Base-by-base conservation (phyloP, 1,139 yeast species). In the Geotrichum reessii region DNA sequence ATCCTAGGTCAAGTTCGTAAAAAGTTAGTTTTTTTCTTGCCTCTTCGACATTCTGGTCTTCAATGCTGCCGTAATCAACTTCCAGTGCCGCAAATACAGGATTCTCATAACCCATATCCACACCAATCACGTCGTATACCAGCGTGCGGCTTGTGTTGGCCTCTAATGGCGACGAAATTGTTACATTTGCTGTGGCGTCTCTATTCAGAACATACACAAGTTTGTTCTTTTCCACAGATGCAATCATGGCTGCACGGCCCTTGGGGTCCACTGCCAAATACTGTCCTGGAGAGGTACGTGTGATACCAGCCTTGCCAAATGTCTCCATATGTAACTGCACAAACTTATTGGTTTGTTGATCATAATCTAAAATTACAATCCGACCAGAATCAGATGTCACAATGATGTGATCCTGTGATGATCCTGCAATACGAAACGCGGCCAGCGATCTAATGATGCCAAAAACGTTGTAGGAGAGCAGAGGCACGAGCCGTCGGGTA, bases 31-130 rank as follows among this genome's bases (percentile, higher is more conserved):
- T 66, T 56, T 73, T 73, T 57, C 61, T 64, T n/a, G 63, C 63
- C 5, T 61, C 63, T 33, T 65, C 69, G 56, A 63, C 65, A 1
- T 67, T 69, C 44, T 55, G 63, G n/a, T 37, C 17, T 50, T 48
- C 44, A 47, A 52, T 52, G 31, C 46, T 52, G 17, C 49, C 49
- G 19, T 44, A 27, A 17, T 52, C 49, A 27, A 62, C 65, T 69
- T 93, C 98, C 21, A 93, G 73, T 0, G 93, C 80, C 0, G 90
- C 95, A 78, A 90, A 91, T 6, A 82, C 69, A 0, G 99, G 98
- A 68, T 90, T 90, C 21, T 86, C 93, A 68, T 78, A 86, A 0
- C 86, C 89, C 2, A 84, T 87, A 67, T 91, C 95, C 54, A 93
- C 70, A 0, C 87, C 85, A 25, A 80, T 73, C 3, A 84, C 67